phyloP scores from a whole-genome alignment of 371 early-diverging fungal genomes.

The Encephalitozoon hellem region DNA sequence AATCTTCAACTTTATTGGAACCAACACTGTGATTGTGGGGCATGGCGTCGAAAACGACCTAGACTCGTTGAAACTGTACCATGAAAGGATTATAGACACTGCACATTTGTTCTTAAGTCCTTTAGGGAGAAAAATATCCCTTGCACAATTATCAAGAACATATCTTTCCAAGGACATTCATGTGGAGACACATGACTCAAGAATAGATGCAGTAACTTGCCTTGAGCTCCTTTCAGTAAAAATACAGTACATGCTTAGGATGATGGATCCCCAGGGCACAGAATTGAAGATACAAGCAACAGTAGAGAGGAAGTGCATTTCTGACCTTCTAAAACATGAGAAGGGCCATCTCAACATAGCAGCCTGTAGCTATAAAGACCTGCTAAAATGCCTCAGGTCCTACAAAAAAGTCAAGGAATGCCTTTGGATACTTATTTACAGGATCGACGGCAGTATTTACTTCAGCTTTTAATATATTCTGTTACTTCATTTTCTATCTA shows the following conservation, averaged over 20 bases:
- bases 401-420: not conserved
- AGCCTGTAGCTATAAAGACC: not conserved
- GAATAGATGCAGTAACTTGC: conserved; percentile 50
- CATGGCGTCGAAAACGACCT: conserved; percentile 60
- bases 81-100: conserved; percentile 58
- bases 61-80: conserved; percentile 47
- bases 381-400: not conserved
- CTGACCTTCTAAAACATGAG: not conserved
- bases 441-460: not conserved
- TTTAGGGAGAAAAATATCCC: conserved; percentile 44
- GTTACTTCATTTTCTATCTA: not conserved
- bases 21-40: conserved; percentile 57
- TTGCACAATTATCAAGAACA: conserved; percentile 42
- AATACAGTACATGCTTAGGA: conserved; percentile 20
- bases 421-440: not conserved
- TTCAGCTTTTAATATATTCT: not conserved
- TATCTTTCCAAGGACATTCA: conserved; percentile 55
- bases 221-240: conserved; percentile 40
- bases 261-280: not conserved
- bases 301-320: not conserved
- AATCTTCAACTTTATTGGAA: conserved; percentile 49
- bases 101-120: conserved; percentile 46
- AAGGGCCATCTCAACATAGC: not conserved
- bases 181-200: conserved; percentile 43
- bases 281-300: not conserved